Conservation (phyloP, 306 rosid genomes). For the Quercus ilex region DNA sequence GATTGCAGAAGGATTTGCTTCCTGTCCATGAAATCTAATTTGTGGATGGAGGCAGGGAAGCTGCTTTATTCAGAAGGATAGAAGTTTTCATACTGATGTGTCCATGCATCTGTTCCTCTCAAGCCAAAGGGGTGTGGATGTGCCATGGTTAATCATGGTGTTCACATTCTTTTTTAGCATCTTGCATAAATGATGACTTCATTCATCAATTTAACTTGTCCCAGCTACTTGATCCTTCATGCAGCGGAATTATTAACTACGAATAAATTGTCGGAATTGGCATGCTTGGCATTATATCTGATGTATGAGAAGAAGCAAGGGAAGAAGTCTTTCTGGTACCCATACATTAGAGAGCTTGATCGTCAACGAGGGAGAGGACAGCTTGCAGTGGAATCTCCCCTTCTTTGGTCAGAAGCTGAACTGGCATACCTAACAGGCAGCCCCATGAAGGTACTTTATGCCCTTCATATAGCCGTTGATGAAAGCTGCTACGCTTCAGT, state of each 20-base stretch:
- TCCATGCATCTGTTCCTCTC: not conserved
- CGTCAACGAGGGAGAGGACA: constrained; percentile 97
- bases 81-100: not conserved
- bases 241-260: constrained; percentile 96
- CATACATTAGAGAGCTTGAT: constrained; percentile 91
- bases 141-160: not conserved
- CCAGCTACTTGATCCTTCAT: constrained; percentile 24
- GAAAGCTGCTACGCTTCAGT: constrained; percentile 4
- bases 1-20: not conserved
- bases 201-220: constrained; percentile 9
- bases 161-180: not conserved
- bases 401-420: constrained; percentile 89
- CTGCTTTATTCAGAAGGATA: not conserved
- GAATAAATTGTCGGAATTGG: constrained; percentile 92
- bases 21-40: not conserved
- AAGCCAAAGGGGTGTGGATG: not conserved
- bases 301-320: constrained; percentile 99
- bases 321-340: constrained; percentile 92
- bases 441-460: constrained; percentile 66
- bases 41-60: not conserved
- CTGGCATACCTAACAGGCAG: constrained; percentile 83
- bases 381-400: constrained; percentile 88
- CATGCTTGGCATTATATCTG: constrained; percentile 95
- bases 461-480: not conserved
- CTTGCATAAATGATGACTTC: not conserved